Evolutionary conservation across 441 rosid species (phyloP).

Genomic region (Gossypium lobatum): DNA sequence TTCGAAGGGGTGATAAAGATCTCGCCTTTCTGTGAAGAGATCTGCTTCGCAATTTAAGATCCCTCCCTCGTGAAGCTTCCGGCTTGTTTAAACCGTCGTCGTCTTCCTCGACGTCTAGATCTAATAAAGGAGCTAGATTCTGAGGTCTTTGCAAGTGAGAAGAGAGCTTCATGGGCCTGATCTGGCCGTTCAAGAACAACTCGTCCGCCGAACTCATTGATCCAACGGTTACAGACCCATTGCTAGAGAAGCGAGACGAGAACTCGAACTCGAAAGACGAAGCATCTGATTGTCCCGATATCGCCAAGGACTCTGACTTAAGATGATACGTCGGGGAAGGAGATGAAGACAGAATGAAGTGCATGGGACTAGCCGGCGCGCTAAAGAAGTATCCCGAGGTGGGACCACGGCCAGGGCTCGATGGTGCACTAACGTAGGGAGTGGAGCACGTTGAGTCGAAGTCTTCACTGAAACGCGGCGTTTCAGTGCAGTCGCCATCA

Average conservation of each 20-base stretch:
- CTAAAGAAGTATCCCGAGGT: conserved; percentile 25
- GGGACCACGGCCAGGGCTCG: conserved; percentile 31
- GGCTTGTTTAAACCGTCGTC: neutral
- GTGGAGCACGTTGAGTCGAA: conserved; percentile 28
- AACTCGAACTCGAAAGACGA: conserved; percentile 25
- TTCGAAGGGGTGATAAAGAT: conserved; percentile 33
- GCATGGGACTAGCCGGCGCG: conserved; percentile 43
- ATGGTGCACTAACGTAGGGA: conserved; percentile 36
- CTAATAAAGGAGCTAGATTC: conserved; percentile 24
- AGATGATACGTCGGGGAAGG: conserved; percentile 5
- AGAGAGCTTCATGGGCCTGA: conserved; percentile 42
- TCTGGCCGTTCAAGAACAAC: conserved; percentile 40
- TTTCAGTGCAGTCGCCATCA: conserved; percentile 9
- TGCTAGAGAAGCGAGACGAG: conserved; percentile 26
- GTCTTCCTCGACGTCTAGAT: conserved; percentile 24
- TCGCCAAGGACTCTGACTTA: conserved; percentile 9
- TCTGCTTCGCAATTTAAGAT: conserved; percentile 27
- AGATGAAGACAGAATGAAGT: conserved; percentile 19
- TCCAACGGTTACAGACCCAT: conserved; percentile 16
- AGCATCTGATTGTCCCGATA: conserved; percentile 14
- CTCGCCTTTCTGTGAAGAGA: conserved; percentile 33
- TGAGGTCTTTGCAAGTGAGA: conserved; percentile 37
- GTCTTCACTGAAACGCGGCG: conserved; percentile 27
- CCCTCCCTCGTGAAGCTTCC: conserved; percentile 25
- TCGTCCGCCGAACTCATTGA: conserved; percentile 39